These are phyloP conservation scores for Hysterium pulicare DNA, from an alignment of 2,329 filamentous ascomycete species.

Conservation along the genomic window DNA sequence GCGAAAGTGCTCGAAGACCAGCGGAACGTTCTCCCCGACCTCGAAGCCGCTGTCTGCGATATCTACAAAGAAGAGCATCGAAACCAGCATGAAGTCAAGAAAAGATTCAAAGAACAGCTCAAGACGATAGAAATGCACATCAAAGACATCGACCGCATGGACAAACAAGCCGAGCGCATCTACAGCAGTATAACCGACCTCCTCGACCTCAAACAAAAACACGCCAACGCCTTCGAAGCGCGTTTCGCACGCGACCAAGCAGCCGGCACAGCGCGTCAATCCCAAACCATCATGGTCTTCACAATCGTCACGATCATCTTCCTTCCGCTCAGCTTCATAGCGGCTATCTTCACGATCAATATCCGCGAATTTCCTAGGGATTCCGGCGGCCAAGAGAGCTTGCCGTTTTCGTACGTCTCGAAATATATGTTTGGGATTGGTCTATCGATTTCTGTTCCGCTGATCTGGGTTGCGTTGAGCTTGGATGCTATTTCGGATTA, in stretches of 20 bases:
- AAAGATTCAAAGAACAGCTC: slow-evolving; percentile 55
- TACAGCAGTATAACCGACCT: slow-evolving; percentile 60
- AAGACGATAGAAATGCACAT: slow-evolving; percentile 56
- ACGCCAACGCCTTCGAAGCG: slow-evolving; percentile 65
- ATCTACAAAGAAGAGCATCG: slow-evolving; percentile 36
- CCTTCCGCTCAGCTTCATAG: slow-evolving; percentile 54
- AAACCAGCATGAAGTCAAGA: slow-evolving; percentile 48
- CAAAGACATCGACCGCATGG: slow-evolving; percentile 62
- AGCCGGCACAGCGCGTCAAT: slow-evolving; percentile 56
- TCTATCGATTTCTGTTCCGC: slow-evolving; percentile 51
- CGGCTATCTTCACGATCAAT: slow-evolving; percentile 55
- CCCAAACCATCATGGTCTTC: slow-evolving; percentile 57
- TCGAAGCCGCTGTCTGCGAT: slow-evolving; percentile 43
- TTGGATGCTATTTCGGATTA: slow-evolving; percentile 41
- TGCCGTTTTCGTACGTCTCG: slow-evolving; percentile 50
- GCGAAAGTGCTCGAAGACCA: slow-evolving; percentile 52
- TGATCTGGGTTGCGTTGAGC: slow-evolving; percentile 46
- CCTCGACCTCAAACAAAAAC: slow-evolving; percentile 66
- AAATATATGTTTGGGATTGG: slow-evolving; percentile 57
- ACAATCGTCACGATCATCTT: slow-evolving; percentile 60
- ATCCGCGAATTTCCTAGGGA: slow-evolving; percentile 46
- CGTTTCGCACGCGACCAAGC: slow-evolving; percentile 61
- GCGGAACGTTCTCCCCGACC: slow-evolving; percentile 45
- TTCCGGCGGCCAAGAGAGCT: slow-evolving; percentile 23
- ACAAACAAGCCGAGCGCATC: slow-evolving; percentile 58